phyloP scores from a whole-genome alignment of 2,329 filamentous ascomycete species.

The Colletotrichum agaves region DNA sequence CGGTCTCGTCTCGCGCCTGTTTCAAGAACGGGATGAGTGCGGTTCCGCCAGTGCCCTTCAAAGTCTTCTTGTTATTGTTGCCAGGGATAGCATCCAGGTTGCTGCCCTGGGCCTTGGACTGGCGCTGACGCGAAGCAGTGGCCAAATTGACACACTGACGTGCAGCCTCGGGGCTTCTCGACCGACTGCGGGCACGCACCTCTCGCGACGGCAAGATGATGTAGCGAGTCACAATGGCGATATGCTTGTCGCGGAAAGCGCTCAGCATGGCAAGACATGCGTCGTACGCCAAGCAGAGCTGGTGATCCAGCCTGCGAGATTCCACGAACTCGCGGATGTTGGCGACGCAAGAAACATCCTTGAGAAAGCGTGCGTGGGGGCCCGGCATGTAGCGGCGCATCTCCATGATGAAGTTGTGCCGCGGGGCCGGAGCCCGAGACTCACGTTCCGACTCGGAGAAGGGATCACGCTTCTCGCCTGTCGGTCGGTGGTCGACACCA shows the following conservation, averaged over 20 bases:
- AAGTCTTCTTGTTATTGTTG: constrained; percentile 64
- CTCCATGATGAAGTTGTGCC: constrained; percentile 93
- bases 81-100: constrained; percentile 44
- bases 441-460: constrained; percentile 59
- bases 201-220: constrained; percentile 90
- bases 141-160: constrained; percentile 70
- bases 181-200: constrained; percentile 71
- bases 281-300: constrained; percentile 85
- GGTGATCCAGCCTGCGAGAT: constrained; percentile 66
- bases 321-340: constrained; percentile 91
- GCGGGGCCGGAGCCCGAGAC: constrained; percentile 48
- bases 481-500: constrained; percentile 89
- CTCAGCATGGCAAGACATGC: constrained; percentile 80
- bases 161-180: constrained; percentile 65
- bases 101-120: constrained; percentile 34
- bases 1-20: constrained; percentile 95
- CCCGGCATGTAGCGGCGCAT: constrained; percentile 99
- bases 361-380: constrained; percentile 87
- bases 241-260: constrained; percentile 88
- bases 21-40: constrained; percentile 95
- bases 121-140: constrained; percentile 61
- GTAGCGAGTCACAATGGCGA: constrained; percentile 95
- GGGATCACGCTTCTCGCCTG: constrained; percentile 72
- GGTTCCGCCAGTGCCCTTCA: constrained; percentile 93
- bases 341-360: constrained; percentile 80